phyloP scores from a whole-genome alignment of 148 eudicot species.

The Dysphania ambrosioides region DNA sequence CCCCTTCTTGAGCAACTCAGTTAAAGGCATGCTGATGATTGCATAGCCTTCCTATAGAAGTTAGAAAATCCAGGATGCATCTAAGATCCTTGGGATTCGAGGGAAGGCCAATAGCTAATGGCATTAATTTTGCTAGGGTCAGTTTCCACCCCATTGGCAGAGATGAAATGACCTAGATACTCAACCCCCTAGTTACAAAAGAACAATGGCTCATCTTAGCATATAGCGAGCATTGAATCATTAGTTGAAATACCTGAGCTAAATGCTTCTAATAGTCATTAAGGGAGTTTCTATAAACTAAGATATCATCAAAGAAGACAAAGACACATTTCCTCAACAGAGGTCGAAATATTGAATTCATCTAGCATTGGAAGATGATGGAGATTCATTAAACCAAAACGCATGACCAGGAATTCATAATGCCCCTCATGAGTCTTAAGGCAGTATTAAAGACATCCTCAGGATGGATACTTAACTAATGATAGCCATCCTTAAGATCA shows the following conservation, averaged over 20 bases:
- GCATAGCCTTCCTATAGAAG: background rate
- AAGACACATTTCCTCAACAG: background rate
- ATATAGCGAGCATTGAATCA: background rate
- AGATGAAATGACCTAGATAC: background rate
- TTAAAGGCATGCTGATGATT: background rate
- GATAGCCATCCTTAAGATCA: background rate
- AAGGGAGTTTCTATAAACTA: background rate
- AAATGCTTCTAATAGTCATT: background rate
- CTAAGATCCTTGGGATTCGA: background rate
- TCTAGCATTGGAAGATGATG: background rate
- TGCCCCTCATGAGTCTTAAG: background rate
- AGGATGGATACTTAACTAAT: background rate
- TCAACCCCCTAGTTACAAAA: background rate
- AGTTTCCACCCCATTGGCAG: background rate
- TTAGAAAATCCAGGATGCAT: background rate
- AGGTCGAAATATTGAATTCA: background rate
- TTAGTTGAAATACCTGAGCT: background rate
- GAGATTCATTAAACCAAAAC: background rate
- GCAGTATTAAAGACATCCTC: background rate
- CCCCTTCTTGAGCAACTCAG: too few species aligned
- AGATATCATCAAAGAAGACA: background rate
- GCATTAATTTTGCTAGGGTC: background rate
- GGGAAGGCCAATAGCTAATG: background rate
- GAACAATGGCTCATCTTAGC: background rate
- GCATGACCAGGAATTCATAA: background rate